These are phyloP conservation scores for Colletotrichum cuscutae DNA, from an alignment of 2,329 filamentous ascomycete species.

Conservation along the genomic window DNA sequence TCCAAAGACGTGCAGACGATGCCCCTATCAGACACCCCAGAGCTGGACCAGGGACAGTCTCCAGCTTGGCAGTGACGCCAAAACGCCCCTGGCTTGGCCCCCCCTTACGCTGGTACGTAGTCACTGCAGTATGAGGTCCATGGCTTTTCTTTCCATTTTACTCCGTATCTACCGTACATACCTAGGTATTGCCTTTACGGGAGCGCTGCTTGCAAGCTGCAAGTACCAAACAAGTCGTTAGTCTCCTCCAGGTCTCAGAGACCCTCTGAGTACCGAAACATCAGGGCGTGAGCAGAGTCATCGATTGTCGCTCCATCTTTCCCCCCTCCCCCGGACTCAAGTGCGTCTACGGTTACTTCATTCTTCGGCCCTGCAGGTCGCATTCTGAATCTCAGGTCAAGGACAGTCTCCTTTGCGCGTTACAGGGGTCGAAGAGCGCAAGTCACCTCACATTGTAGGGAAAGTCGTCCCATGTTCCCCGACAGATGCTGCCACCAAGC, in stretches of 20 bases:
- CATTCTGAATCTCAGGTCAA: background rate
- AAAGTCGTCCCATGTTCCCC: conserved; percentile 31
- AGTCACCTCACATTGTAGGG: background rate
- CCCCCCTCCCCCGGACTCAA: background rate
- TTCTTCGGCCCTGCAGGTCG: background rate
- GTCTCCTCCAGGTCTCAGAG: background rate
- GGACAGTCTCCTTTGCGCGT: background rate
- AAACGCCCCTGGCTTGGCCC: conserved; percentile 28
- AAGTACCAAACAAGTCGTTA: background rate
- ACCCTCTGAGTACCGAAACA: background rate
- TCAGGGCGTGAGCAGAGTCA: background rate
- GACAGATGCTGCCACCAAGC: conserved; percentile 18
- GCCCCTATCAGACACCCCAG: background rate
- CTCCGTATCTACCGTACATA: no score
- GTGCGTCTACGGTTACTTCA: background rate
- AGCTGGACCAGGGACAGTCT: conserved; percentile 9
- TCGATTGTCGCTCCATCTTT: background rate
- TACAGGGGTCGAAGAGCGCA: background rate
- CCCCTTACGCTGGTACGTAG: no score
- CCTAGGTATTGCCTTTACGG: background rate
- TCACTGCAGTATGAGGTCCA: background rate
- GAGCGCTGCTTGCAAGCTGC: background rate
- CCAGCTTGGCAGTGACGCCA: conserved; percentile 28
- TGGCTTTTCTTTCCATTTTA: background rate
- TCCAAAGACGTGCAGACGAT: conserved; percentile 12